These are phyloP conservation scores for Yamadazyma epiphylla DNA, from an alignment of 1,139 yeast species.

Conservation along the genomic window DNA sequence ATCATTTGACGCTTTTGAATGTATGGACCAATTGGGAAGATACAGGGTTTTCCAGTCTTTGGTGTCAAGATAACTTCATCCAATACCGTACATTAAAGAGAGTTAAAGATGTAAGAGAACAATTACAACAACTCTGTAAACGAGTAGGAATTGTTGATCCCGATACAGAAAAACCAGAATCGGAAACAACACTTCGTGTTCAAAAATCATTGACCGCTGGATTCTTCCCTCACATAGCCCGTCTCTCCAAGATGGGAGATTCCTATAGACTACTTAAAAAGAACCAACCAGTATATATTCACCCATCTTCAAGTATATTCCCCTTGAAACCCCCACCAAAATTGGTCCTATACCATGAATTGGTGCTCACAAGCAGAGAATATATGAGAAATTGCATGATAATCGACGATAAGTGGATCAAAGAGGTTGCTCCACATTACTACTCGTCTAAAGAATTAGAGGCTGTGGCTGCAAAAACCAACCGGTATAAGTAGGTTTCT, in stretches of 20 bases:
- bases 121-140: constrained; percentile 58
- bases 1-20: constrained; percentile 71
- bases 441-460: constrained; percentile 19
- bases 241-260: constrained; percentile 69
- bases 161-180: constrained; percentile 7
- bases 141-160: constrained; percentile 45
- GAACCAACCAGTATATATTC: constrained; percentile 68
- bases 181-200: constrained; percentile 33
- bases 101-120: constrained; percentile 71
- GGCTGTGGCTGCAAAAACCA: neutral
- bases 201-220: constrained; percentile 74
- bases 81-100: constrained; percentile 72
- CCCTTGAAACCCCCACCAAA: constrained; percentile 67
- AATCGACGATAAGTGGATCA: constrained; percentile 48
- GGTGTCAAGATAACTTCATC: constrained; percentile 86
- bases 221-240: constrained; percentile 76
- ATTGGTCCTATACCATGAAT: constrained; percentile 72
- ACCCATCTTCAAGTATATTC: constrained; percentile 73
- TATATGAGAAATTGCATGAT: constrained; percentile 85
- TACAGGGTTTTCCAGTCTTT: constrained; percentile 63
- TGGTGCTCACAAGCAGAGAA: constrained; percentile 83
- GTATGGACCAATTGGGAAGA: constrained; percentile 77
- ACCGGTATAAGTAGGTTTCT: neutral
- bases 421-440: constrained; percentile 23
- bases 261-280: constrained; percentile 59